phyloP scores from a whole-genome alignment of 805 yeast genomes.

The Priceomyces fermenticarens region DNA sequence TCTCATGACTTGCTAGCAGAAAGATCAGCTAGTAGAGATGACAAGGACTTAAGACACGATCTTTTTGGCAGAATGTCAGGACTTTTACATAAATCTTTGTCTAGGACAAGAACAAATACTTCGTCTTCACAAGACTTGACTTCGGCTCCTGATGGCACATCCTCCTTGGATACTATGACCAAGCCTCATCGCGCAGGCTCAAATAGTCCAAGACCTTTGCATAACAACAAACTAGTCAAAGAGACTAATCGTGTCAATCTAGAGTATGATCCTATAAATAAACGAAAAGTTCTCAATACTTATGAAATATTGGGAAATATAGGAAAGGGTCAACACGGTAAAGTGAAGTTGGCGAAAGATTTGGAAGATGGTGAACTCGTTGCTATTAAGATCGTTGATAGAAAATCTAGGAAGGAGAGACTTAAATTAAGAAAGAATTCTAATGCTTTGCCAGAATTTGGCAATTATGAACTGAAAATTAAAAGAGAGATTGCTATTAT shows the following conservation, averaged over 20 bases:
- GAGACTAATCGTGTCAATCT: constrained; percentile 78
- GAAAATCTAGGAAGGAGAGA: constrained; percentile 45
- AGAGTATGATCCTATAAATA: constrained; percentile 85
- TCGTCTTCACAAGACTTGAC: constrained; percentile 5
- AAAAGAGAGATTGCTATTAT: constrained; percentile 43
- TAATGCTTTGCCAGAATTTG: background rate
- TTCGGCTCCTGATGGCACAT: constrained; percentile 2
- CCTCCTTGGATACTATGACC: constrained; percentile 3
- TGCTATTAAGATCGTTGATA: constrained; percentile 91
- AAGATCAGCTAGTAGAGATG: background rate
- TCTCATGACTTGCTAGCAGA: no score
- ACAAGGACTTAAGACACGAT: constrained; percentile 16
- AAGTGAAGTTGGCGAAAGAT: constrained; percentile 87
- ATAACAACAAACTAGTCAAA: constrained; percentile 46
- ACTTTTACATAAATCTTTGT: constrained; percentile 22
- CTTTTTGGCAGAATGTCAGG: constrained; percentile 32
- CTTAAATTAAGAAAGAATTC: constrained; percentile 25
- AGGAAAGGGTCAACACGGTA: constrained; percentile 98
- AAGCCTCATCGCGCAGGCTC: background rate
- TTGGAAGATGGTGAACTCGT: constrained; percentile 60
- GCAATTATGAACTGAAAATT: constrained; percentile 34
- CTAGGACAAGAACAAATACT: constrained; percentile 14
- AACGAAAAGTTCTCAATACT: constrained; percentile 78
- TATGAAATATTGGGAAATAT: constrained; percentile 85
- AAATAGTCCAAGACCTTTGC: background rate